Evolutionary conservation across 129 eudicot species (phyloP), one percentile per base, ranked within the genome.

Genomic region (Saussurea involucrata): DNA sequence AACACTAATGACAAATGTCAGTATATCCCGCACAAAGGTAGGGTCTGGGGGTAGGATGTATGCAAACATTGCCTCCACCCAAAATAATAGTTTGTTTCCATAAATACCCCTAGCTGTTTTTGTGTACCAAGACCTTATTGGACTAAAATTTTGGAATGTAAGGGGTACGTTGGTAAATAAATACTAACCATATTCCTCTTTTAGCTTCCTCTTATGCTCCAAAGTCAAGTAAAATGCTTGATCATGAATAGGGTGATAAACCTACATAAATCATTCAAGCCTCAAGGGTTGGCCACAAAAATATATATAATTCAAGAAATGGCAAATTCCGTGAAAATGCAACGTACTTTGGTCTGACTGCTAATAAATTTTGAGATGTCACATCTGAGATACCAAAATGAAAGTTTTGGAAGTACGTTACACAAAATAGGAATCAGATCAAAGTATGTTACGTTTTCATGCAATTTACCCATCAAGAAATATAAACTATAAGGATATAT

Each of bases 201-300:
- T 92, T n/a, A 92, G 90, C 76, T 85, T 89, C 60, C 73, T 78
- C 66, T 90, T 90, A 42, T 90, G 96, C 72, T 85, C 88, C 78
- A 61, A 17, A 66, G 85, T 89, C 80, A 92, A 75, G 81, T 92
- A 92, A 76, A 92, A 92, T 77, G 86, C 36, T 71, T 89, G 92
- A 75, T 92, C 95, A 67, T 85, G 96, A 67, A 92, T 84, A 18
- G 97, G 96, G 78, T 92, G 90, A 76, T 81, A 28, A 46, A 90
- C 96, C 96, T 90, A 44, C 20, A 63, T 27, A 74, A n/a, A 44
- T 24, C 67, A 81, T 11, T 42, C 72, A 75, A 29, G 64, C 18
- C 17, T 44, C 32, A 29, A 11, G 27, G 46, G 37, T 17, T 73
- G 12, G 8, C 25, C 17, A 53, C 46, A 73, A 32, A 32, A 28